These are phyloP conservation scores for Ceratocystis eucalypticola DNA, from an alignment of 2,329 filamentous ascomycete genomes.

Conservation along the genomic window DNA sequence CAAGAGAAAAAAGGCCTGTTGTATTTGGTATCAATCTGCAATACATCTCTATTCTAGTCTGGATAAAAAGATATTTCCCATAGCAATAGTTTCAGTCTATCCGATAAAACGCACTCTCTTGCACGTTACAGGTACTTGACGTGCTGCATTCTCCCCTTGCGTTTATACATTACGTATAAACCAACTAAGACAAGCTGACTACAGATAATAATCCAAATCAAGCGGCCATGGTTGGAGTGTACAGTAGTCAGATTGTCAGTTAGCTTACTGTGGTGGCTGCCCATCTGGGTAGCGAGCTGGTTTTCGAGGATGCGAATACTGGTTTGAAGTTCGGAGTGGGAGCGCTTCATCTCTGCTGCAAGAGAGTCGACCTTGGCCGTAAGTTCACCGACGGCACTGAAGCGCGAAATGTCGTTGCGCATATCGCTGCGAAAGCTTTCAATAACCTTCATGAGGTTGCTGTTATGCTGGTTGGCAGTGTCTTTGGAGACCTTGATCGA, in stretches of 20 bases:
- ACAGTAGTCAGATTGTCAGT: slow-evolving; percentile 36
- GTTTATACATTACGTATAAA: slow-evolving; percentile 67
- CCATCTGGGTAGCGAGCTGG: slow-evolving; percentile 39
- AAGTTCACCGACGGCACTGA: slow-evolving; percentile 34
- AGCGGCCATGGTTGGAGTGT: slow-evolving; percentile 36
- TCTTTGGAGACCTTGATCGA: slow-evolving; percentile 39
- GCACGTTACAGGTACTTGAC: slow-evolving; percentile 70
- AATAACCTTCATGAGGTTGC: slow-evolving; percentile 32
- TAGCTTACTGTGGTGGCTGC: slow-evolving; percentile 37
- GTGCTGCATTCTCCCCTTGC: slow-evolving; percentile 57
- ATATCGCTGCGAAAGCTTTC: slow-evolving; percentile 36
- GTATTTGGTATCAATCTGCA: slow-evolving; percentile 1
- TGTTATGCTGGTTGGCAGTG: slow-evolving; percentile 42
- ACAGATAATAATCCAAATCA: slow-evolving; percentile 58
- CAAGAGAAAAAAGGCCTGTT: neutral
- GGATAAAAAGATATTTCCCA: neutral
- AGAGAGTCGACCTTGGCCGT: slow-evolving; percentile 37
- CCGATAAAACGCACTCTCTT: neutral
- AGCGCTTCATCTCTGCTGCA: slow-evolving; percentile 43
- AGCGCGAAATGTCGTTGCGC: slow-evolving; percentile 31
- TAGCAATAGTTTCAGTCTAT: neutral
- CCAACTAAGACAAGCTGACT: slow-evolving; percentile 59
- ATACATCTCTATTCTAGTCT: neutral
- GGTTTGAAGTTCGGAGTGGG: slow-evolving; percentile 41
- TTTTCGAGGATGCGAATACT: slow-evolving; percentile 39